Conservation (phyloP, 2,329 filamentous ascomycete genomes). For the Microdochium nivale region DNA sequence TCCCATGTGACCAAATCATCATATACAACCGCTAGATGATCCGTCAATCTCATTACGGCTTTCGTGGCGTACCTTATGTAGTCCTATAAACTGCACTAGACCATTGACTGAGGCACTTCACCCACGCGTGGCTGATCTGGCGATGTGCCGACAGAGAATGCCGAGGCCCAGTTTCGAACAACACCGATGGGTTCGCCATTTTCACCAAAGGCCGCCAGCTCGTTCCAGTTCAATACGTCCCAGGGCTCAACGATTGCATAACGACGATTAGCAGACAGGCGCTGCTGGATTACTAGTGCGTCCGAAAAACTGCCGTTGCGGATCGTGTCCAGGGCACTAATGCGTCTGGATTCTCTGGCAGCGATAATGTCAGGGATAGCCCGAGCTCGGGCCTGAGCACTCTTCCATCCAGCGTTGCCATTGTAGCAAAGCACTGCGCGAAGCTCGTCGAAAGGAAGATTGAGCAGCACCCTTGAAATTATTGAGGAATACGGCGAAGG, state of each 20-base stretch:
- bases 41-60: neutral
- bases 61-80: neutral
- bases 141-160: neutral
- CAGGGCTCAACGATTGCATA: constrained; percentile 31
- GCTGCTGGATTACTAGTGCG: constrained; percentile 21
- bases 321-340: constrained; percentile 34
- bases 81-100: neutral
- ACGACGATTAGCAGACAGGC: constrained; percentile 26
- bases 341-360: constrained; percentile 49
- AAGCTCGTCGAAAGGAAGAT: constrained; percentile 59
- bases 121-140: neutral
- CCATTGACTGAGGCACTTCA: neutral
- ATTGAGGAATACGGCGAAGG: constrained; percentile 21
- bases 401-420: constrained; percentile 42
- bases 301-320: constrained; percentile 24
- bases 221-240: constrained; percentile 41
- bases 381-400: constrained; percentile 34
- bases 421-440: constrained; percentile 58
- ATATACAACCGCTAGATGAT: neutral
- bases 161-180: neutral
- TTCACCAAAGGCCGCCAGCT: constrained; percentile 11
- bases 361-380: constrained; percentile 40
- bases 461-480: constrained; percentile 60
- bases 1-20: no score
- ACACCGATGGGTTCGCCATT: neutral